Evolutionary conservation across 352 stramenopile genomes (phyloP), one percentile per base, ranked within the genome.

Genomic region (Pythium periplocum): DNA sequence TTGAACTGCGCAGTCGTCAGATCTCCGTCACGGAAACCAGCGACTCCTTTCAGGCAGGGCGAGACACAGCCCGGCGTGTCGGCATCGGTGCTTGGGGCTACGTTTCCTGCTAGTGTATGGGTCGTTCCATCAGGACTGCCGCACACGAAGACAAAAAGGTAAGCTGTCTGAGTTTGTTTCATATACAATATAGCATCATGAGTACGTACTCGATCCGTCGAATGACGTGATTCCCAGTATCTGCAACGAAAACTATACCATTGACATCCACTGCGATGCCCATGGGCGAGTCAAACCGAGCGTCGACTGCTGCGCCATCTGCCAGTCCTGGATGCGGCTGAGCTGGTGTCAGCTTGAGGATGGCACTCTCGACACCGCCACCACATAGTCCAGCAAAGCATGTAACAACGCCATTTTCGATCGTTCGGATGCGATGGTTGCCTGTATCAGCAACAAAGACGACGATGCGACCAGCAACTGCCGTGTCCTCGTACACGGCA

Each of bases 141-240:
- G 17, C 17, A 46, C 8, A 47, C 32, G 9, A 37, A 2, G 5
- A 56, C 12, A 31, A 40, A 35, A 11, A 26, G 7, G 17, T 26
- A 26, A 26, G 17, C 17, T 26, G 17, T 26, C 17, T 26, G 17
- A 26, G 17, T 26, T 0, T 0, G 17, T 26, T 26, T 26, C 17
- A 26, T 26, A 26, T 0, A 26, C 17, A 26, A 26, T 26, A 26
- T 26, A 26, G 17, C 17, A 26, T 26, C 17, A 26, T 26, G 17
- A 26, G 17, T 10, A 73, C 75, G 51, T 75, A 91, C 51, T 78
- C 74, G 38, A 98, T 80, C 17, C 73, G 68, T 7, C 96, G 76
- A 34, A 99, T 82, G 3, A 98, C 62, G 59, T 98, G 88, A 59
- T 99, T 99, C 37, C 97, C 93, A 6, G 91, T 98, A 59, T 99